phyloP scores from a whole-genome alignment of 352 stramenopile genomes.

The Globisporangium irregulare region DNA sequence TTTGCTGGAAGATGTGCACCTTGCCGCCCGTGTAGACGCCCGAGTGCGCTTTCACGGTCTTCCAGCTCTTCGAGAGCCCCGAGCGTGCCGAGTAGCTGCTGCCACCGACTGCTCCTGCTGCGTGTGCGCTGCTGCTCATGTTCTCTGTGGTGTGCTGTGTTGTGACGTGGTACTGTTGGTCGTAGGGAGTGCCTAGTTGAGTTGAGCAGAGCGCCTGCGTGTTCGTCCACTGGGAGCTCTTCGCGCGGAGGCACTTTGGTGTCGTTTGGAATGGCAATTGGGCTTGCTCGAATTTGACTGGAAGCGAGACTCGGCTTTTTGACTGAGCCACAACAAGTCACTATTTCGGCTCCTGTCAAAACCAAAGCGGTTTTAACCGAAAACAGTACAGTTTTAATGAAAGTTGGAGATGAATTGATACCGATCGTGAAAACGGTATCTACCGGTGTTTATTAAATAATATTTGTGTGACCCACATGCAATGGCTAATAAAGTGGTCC shows the following conservation, averaged over 20 bases:
- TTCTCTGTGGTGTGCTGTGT: neutral
- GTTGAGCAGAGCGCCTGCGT: neutral
- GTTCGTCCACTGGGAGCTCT: neutral
- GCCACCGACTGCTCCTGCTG: neutral
- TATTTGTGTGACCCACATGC: too few species aligned
- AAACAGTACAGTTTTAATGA: too few species aligned
- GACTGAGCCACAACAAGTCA: neutral
- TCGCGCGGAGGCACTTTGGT: neutral
- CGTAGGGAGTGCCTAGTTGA: neutral
- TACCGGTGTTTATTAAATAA: too few species aligned
- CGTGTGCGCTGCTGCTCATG: slow-evolving; percentile 16
- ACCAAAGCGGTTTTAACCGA: too few species aligned
- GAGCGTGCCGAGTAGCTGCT: slow-evolving; percentile 62
- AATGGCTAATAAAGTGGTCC: too few species aligned
- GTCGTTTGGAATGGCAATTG: neutral
- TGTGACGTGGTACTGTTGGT: neutral
- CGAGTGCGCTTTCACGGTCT: slow-evolving; percentile 68
- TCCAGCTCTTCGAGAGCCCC: slow-evolving; percentile 79
- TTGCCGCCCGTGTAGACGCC: slow-evolving; percentile 86
- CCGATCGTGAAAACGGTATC: too few species aligned
- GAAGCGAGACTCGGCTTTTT: neutral
- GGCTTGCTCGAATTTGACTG: neutral
- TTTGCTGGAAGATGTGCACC: slow-evolving; percentile 49
- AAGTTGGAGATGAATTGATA: too few species aligned
- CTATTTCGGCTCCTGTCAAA: too few species aligned